Conservation (phyloP, 2,329 filamentous ascomycete species). For the Berkeleyomyces basicola region DNA sequence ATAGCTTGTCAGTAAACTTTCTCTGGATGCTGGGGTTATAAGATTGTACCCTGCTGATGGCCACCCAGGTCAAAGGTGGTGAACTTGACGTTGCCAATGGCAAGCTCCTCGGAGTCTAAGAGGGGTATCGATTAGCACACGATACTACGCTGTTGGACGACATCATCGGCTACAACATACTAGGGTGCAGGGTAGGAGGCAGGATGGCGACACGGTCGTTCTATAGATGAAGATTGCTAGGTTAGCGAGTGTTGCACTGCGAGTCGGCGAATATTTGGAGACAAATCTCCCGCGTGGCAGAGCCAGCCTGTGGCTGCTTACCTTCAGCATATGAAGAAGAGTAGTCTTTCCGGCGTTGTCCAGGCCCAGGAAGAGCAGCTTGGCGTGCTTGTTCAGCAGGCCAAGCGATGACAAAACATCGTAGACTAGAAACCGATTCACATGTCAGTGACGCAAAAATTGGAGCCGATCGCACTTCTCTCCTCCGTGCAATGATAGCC, state of each 20-base stretch:
- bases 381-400: conserved; percentile 88
- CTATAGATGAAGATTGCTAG: conserved; percentile 25
- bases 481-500: background rate
- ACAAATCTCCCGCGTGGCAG: no score
- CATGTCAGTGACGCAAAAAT: conserved; percentile 14
- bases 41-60: conserved; percentile 63
- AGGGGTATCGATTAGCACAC: background rate
- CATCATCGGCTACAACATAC: conserved; percentile 33
- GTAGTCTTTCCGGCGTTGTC: conserved; percentile 94
- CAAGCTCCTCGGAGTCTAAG: conserved; percentile 73
- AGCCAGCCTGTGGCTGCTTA: conserved; percentile 23
- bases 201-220: conserved; percentile 87
- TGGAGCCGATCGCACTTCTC: background rate
- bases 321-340: conserved; percentile 88
- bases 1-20: conserved; percentile 7
- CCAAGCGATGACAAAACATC: conserved; percentile 77
- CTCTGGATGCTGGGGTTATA: background rate
- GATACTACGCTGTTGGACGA: background rate
- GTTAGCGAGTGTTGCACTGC: background rate
- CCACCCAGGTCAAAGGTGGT: conserved; percentile 89
- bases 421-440: conserved; percentile 42
- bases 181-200: conserved; percentile 80
- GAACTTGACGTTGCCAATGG: conserved; percentile 85
- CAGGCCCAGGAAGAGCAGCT: conserved; percentile 82
- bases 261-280: no score